Percentiles rank a stretch among this genome's conserved stretches.
Conservation (phyloP, 2,329 filamentous ascomycete genomes). For the Talaromyces sp. region DNA sequence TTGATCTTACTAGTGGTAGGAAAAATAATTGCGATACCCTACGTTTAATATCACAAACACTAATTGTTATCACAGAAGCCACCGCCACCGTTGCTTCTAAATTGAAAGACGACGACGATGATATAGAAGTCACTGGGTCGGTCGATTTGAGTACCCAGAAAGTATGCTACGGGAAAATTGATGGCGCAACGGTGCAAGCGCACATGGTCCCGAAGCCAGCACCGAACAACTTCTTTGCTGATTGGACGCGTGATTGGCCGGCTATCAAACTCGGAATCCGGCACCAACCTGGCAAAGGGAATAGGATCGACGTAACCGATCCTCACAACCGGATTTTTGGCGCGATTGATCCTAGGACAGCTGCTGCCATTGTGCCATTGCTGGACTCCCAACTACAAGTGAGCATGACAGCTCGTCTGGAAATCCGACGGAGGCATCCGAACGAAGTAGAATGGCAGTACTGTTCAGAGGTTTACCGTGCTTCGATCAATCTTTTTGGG, state of each 20-base stretch:
- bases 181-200: conserved; percentile 62
- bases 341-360: conserved; percentile 63
- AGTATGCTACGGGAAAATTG: conserved; percentile 76
- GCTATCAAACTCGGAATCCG: conserved; percentile 67
- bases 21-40: not conserved
- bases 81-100: conserved; percentile 9
- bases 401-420: conserved; percentile 67
- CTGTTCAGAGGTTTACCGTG: conserved; percentile 56
- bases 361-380: conserved; percentile 64
- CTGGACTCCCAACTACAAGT: conserved; percentile 65
- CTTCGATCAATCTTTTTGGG: conserved; percentile 76
- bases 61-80: conserved; percentile 14
- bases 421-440: conserved; percentile 57
- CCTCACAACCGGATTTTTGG: conserved; percentile 68
- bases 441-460: conserved; percentile 61
- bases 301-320: conserved; percentile 69
- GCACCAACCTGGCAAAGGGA: conserved; percentile 51
- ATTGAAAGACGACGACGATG: conserved; percentile 33
- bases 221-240: conserved; percentile 53
- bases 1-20: conserved; percentile 42
- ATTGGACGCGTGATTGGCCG: conserved; percentile 57
- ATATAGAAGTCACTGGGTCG: conserved; percentile 43
- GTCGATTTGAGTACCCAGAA: conserved; percentile 61
- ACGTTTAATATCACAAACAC: not conserved
- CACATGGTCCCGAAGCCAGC: conserved; percentile 65